Percentiles rank a stretch among this genome's conserved stretches.
Evolutionary conservation across 1,284 basidiomycete species (phyloP).

Genomic region (Austroboletus novae-zelandiae): DNA sequence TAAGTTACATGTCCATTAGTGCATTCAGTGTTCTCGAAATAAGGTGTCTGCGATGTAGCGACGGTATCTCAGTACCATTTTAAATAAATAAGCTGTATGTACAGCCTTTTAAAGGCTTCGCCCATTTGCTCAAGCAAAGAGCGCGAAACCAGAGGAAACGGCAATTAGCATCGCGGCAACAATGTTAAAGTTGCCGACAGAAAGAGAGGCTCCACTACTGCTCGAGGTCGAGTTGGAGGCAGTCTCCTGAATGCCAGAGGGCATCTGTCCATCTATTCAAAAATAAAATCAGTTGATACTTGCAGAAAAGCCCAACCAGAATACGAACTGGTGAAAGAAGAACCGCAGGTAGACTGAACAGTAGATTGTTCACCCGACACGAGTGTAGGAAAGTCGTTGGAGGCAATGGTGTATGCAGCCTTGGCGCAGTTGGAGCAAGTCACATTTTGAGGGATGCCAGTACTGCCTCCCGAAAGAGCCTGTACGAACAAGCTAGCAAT

Average conservation of each 20-base stretch:
- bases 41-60: background rate
- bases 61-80: background rate
- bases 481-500: conserved; percentile 16
- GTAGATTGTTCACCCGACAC: conserved; percentile 15
- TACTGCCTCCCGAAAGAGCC: conserved; percentile 2
- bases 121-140: conserved; percentile 33
- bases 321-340: conserved; percentile 42
- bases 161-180: conserved; percentile 30
- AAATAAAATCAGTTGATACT: background rate
- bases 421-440: conserved; percentile 49
- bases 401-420: conserved; percentile 40
- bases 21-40: background rate
- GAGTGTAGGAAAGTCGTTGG: conserved; percentile 31
- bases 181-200: conserved; percentile 17
- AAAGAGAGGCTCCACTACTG: conserved; percentile 28
- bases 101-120: too few relatives aligned
- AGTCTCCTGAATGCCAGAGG: conserved; percentile 37
- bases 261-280: conserved; percentile 39
- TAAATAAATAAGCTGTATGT: background rate
- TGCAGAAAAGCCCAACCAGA: background rate
- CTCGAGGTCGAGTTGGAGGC: conserved; percentile 30
- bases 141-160: conserved; percentile 32
- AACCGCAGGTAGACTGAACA: conserved; percentile 37
- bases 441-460: conserved; percentile 31
- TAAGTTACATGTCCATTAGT: conserved; percentile 3